Evolutionary conservation across 371 early-diverging fungal genomes (phyloP).

Genomic region (Lichtheimia hyalospora): DNA sequence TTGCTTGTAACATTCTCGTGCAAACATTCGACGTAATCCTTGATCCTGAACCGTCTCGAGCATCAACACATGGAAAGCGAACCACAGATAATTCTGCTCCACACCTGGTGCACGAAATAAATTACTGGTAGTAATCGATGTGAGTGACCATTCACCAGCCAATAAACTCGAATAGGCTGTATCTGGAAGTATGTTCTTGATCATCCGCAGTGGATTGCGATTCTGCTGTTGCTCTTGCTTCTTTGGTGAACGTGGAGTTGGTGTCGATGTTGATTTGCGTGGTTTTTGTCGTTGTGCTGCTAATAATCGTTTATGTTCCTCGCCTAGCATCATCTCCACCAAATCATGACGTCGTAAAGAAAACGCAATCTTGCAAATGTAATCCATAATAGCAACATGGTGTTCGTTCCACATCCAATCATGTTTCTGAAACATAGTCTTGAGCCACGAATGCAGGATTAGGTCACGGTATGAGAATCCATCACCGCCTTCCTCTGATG

Average conservation of each 20-base stretch:
- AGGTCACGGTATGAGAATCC: slow-evolving; percentile 53
- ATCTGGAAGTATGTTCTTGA: slow-evolving; percentile 46
- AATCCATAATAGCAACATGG: slow-evolving; percentile 33
- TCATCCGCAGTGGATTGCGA: slow-evolving; percentile 24
- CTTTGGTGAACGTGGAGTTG: slow-evolving; percentile 20
- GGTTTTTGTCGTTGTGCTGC: slow-evolving; percentile 20
- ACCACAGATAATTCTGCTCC: slow-evolving; percentile 51
- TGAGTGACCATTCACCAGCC: slow-evolving; percentile 56
- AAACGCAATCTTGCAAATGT: slow-evolving; percentile 31
- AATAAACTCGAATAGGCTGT: slow-evolving; percentile 47
- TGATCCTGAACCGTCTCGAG: slow-evolving; percentile 55
- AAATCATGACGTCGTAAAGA: slow-evolving; percentile 20
- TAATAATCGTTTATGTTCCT: slow-evolving; percentile 23
- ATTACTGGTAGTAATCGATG: slow-evolving; percentile 43
- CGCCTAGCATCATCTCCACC: slow-evolving; percentile 27
- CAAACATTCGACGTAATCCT: slow-evolving; percentile 40
- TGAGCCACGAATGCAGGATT: slow-evolving; percentile 46
- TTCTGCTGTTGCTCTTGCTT: slow-evolving; percentile 21
- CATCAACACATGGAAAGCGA: slow-evolving; percentile 56
- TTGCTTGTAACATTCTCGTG: slow-evolving; percentile 25
- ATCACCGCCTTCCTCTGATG: slow-evolving; percentile 19
- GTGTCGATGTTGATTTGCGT: background rate
- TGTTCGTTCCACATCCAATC: slow-evolving; percentile 49
- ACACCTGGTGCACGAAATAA: slow-evolving; percentile 51
- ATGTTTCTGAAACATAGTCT: slow-evolving; percentile 24